Evolutionary conservation across 768 basidiomycete genomes (phyloP), one percentile per base, ranked within the genome.

Genomic region (Fibroporia radiculosa): DNA sequence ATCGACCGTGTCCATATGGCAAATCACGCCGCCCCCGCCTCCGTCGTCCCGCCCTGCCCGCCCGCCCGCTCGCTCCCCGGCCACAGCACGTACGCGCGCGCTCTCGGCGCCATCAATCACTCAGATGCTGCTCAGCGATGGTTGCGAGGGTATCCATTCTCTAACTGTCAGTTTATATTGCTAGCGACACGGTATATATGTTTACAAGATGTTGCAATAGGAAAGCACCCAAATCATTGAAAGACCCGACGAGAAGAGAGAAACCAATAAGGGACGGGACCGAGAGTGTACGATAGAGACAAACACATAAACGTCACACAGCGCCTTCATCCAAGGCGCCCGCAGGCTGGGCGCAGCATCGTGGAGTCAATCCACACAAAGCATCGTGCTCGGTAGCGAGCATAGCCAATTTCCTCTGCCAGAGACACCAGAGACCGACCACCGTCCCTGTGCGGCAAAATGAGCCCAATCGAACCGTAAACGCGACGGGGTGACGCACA

Each of bases 21-120:
- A 86, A 39, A 71, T 68, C 35, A 78, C 71, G 12, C 84, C 90
- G 4, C 93, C 91, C 6, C 22, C 41, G 41, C 41, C 35, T 29
- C 41, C n/a, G 41, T 31, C 14, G 12, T 31, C 22, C 41, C 18
- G n/a, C 29, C 16, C 22, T 31, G 27, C 22, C 33, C 41, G 25
- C 14, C 12, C 42, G 29, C 26, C n/a, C n/a, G 10, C 22, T 4
- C 10, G 25, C 33, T n/a, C 32, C 27, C 29, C n/a, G 32, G 42
- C 42, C 34, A 18, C 16, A 18, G 16, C 20, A 19, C 14, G 14
- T 6, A 35, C 34, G 16, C 34, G 10, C 34, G 34, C 34, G 6
- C 7, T 18, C 34, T 8, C 34, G 16, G 20, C 14, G 8, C 8
- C 7, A 8, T 8, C 34, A 35, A 18, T n/a, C 29, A n/a, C 29